phyloP scores from a whole-genome alignment of 192 early-diverging fungal species.

The Endogone sp. region DNA sequence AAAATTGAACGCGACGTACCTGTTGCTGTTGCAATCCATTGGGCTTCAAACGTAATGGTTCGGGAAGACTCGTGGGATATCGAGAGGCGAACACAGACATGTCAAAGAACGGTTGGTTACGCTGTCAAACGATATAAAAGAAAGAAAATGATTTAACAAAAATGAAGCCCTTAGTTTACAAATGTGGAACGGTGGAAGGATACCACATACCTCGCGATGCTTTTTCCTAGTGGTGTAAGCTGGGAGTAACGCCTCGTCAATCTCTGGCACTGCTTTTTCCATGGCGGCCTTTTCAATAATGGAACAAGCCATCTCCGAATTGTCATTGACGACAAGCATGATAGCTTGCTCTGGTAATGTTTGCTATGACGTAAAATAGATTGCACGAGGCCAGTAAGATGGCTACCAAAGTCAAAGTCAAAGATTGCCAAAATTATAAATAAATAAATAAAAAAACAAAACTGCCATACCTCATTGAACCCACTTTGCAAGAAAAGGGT shows the following conservation, averaged over 20 bases:
- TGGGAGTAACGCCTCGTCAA: constrained; percentile 75
- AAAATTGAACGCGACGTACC: background rate
- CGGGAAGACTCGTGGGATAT: constrained; percentile 85
- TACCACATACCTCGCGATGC: constrained; percentile 63
- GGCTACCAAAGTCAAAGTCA: background rate
- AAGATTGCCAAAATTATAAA: background rate
- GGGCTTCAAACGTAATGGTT: constrained; percentile 78
- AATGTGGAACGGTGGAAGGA: no score
- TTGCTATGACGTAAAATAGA: constrained; percentile 33
- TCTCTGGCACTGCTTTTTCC: constrained; percentile 92
- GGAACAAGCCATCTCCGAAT: constrained; percentile 90
- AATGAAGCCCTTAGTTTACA: no score
- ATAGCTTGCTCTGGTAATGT: constrained; percentile 81
- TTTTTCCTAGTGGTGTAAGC: constrained; percentile 76
- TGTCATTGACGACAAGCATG: constrained; percentile 82
- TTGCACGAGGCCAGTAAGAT: background rate
- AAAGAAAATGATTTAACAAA: constrained; percentile 1
- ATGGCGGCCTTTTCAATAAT: constrained; percentile 95
- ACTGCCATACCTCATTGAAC: constrained; percentile 55
- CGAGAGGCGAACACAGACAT: constrained; percentile 72
- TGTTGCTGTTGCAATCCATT: constrained; percentile 71
- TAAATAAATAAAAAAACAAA: background rate
- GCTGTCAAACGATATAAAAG: constrained; percentile 23
- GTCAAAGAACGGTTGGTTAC: constrained; percentile 91
- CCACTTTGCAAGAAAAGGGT: constrained; percentile 71